Base-by-base conservation (phyloP, 2,329 filamentous ascomycete species). In the Cercospora brassicicola region DNA sequence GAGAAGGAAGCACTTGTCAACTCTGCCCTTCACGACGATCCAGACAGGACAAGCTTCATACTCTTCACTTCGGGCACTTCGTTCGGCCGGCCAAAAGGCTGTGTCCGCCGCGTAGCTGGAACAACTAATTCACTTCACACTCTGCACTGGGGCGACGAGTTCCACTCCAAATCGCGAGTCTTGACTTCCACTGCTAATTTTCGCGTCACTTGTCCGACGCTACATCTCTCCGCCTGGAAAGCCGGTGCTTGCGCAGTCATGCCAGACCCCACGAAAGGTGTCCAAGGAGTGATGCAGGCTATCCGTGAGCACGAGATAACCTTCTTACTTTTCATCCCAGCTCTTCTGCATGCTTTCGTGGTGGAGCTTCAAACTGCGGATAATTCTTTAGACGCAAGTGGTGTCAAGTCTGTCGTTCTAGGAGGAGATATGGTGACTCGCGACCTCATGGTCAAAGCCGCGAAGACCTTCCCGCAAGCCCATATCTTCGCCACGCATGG, bases 31-130 rank as follows among this genome's bases (percentile, higher is more conserved):
- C 18, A 67, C 18, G 55, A 66, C 5, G 66, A 71, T 15, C 64
- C 68, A 2, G 31, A 62, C 33, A 68, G 70, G 9, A 64, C 53
- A 13, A 59, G 65, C 10, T 53, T 68, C 8, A 64, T 71, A 18
- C 36, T 71, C 18, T 71, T 70, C 64, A 71, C 70, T 0, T 70
- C 68, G 3, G 70, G 70, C n/a, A 71, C 68, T 5, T 71, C 70
- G 2, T 66, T 60, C 9, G 66, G 70, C 33, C 69, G 59, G 28
- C 68, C 69, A 15, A 71, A 71, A 66, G 70, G 68, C 33, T 71
- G 70, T 51, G 39, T 65, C 13, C 67, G 62, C 51, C 26, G 45
- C 36, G 68, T 70, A 13, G 56, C 36, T 30, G 48, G 60, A 59
- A 51, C 48, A 15, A 60, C 53, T 4, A 61, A 66, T 42, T 18